phyloP scores from a whole-genome alignment of 148 eudicot genomes.

The Bassia scoparia region DNA sequence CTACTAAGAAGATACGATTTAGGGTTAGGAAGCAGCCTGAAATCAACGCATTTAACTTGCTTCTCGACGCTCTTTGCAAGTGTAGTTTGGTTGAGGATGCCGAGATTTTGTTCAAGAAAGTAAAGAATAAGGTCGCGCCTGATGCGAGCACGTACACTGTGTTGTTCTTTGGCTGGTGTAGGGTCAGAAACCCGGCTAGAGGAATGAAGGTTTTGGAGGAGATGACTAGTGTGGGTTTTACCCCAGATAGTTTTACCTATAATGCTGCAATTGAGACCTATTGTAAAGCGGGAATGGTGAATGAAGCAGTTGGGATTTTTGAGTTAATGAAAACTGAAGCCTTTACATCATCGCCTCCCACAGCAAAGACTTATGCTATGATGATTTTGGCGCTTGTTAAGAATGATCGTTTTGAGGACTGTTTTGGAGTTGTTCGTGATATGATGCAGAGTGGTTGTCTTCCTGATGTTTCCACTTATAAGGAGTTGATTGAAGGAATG shows the following conservation, averaged over 20 bases:
- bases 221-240: conserved; percentile 59
- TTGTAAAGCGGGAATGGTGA: conserved; percentile 71
- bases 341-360: conserved; percentile 64
- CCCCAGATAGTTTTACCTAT: conserved; percentile 75
- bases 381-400: conserved; percentile 70
- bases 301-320: conserved; percentile 62
- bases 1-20: conserved; percentile 75
- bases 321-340: conserved; percentile 65
- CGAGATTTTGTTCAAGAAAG: conserved; percentile 53
- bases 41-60: conserved; percentile 72
- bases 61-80: conserved; percentile 87
- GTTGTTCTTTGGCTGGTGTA: conserved; percentile 96
- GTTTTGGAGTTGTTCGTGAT: conserved; percentile 56
- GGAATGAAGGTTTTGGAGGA: conserved; percentile 68
- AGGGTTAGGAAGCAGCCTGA: conserved; percentile 68
- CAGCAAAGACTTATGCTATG: conserved; percentile 74
- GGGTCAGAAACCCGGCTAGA: conserved; percentile 66
- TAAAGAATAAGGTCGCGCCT: conserved; percentile 52
- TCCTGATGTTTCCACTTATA: conserved; percentile 93
- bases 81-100: conserved; percentile 79
- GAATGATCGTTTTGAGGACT: conserved; percentile 54
- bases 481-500: conserved; percentile 85
- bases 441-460: conserved; percentile 80
- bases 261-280: conserved; percentile 85
- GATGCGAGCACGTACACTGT: conserved; percentile 67